Evolutionary conservation across 805 yeast species (phyloP).

Genomic region (Saturnispora sanitii): DNA sequence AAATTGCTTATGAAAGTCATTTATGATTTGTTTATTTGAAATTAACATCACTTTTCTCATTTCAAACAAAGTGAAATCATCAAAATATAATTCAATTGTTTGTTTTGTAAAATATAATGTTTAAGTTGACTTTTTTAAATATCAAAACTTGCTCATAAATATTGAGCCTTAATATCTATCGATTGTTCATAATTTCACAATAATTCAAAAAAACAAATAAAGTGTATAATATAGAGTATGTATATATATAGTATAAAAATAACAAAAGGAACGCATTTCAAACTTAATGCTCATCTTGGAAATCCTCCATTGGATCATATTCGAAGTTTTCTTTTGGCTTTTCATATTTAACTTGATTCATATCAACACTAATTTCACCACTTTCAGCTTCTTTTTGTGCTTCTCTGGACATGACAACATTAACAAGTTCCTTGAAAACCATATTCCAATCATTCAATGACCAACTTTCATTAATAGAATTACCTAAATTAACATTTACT

Average conservation of each 20-base stretch:
- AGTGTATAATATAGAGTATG: neutral
- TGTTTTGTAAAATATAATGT: no score
- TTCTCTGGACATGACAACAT: slow-evolving; percentile 26
- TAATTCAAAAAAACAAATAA: no score
- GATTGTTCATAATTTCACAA: no score
- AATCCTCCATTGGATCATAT: slow-evolving; percentile 27
- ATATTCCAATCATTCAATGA: slow-evolving; percentile 26
- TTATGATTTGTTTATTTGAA: no score
- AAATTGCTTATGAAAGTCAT: no score
- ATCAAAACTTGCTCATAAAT: no score
- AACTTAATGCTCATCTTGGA: slow-evolving; percentile 13
- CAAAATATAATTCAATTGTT: no score
- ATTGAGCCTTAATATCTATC: no score
- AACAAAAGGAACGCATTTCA: neutral
- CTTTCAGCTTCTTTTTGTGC: no score
- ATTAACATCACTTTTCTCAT: no score
- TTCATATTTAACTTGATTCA: slow-evolving; percentile 13
- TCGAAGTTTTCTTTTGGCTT: slow-evolving; percentile 15
- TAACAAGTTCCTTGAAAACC: slow-evolving; percentile 30
- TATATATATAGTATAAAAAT: neutral
- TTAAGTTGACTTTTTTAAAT: no score
- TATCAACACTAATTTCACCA: slow-evolving; percentile 20
- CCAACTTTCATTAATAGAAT: slow-evolving; percentile 28
- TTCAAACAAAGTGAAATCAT: no score
- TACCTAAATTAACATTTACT: slow-evolving; percentile 24